A percentile compares a stretch with the other conserved stretches of the same genome.
phyloP scores from a whole-genome alignment of 352 stramenopile genomes.

The Globisporangium ultimum region DNA sequence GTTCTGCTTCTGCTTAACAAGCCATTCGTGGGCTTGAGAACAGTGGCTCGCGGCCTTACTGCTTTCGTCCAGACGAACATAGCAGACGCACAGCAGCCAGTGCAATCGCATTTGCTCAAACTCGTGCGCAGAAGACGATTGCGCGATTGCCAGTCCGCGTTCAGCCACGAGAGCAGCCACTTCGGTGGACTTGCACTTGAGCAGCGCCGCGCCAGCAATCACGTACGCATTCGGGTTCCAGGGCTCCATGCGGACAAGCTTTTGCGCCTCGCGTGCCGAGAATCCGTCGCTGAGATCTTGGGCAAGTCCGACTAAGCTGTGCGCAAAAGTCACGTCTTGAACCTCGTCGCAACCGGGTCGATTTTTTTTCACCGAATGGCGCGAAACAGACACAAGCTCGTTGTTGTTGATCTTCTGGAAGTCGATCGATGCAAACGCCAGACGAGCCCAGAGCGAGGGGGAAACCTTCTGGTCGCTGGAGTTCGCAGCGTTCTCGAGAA shows the following conservation, averaged over 20 bases:
- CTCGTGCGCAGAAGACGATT: conserved; percentile 2
- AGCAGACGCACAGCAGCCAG: conserved; percentile 32
- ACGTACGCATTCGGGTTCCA: conserved; percentile 57
- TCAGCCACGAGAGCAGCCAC: conserved; percentile 30
- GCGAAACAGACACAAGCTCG: neutral
- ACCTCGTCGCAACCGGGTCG: conserved; percentile 16
- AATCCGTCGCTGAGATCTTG: neutral
- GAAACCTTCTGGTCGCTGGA: conserved; percentile 11
- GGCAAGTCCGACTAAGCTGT: neutral
- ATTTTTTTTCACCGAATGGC: neutral
- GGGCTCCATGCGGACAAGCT: conserved; percentile 58
- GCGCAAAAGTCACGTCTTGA: conserved; percentile 25
- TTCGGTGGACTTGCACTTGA: conserved; percentile 31
- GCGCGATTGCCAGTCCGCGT: conserved; percentile 28
- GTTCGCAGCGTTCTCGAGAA: conserved; percentile 25
- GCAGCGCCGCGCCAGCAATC: conserved; percentile 38
- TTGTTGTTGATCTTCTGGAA: conserved; percentile 17
- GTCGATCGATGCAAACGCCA: conserved; percentile 38
- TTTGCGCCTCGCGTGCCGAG: conserved; percentile 18
- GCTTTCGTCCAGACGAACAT: conserved; percentile 13
- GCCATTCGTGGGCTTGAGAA: conserved; percentile 19
- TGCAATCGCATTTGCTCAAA: conserved; percentile 36
- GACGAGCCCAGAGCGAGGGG: conserved; percentile 20
- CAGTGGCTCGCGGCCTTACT: conserved; percentile 11
- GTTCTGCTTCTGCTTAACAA: conserved; percentile 17